A percentile compares a stretch with the other conserved stretches of the same genome.
These are phyloP conservation scores for Blastocystis hominis DNA, from an alignment of 352 stramenopile species.

Conservation along the genomic window DNA sequence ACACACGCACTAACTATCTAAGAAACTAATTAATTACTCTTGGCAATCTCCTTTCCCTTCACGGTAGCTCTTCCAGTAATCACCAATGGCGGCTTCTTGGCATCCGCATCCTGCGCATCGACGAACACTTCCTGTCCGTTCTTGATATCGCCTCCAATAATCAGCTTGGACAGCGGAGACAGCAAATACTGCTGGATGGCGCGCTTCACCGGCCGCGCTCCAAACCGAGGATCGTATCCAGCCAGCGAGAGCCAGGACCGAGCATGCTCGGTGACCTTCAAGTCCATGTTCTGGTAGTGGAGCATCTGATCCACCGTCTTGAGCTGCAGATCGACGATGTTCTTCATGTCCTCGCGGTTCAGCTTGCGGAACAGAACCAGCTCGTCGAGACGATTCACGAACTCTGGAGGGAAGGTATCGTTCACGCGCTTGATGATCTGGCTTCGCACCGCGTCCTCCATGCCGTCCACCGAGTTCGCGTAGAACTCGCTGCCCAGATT, in stretches of 20 bases:
- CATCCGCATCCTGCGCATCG: background rate
- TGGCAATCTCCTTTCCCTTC: constrained; percentile 50
- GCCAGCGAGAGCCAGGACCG: constrained; percentile 80
- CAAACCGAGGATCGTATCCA: constrained; percentile 88
- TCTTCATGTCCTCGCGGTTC: constrained; percentile 74
- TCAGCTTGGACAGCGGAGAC: constrained; percentile 72
- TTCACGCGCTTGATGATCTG: constrained; percentile 79
- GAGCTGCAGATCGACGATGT: constrained; percentile 87
- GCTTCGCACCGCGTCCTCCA: constrained; percentile 67
- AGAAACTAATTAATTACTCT: background rate
- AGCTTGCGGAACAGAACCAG: constrained; percentile 91
- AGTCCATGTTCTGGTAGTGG: constrained; percentile 76
- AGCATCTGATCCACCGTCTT: constrained; percentile 75
- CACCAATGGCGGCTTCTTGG: background rate
- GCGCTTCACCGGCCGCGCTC: constrained; percentile 86
- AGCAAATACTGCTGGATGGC: constrained; percentile 87
- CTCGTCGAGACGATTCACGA: constrained; percentile 95
- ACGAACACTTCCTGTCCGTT: constrained; percentile 46
- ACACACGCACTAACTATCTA: background rate
- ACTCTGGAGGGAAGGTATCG: constrained; percentile 87
- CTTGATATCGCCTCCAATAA: constrained; percentile 23
- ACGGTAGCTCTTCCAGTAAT: background rate
- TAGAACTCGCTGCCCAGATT: constrained; percentile 87
- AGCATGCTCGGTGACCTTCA: constrained; percentile 77
- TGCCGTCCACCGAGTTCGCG: constrained; percentile 64